Evolutionary conservation across 768 basidiomycete genomes (phyloP).

Genomic region (Omphalotus guepiniiformis): DNA sequence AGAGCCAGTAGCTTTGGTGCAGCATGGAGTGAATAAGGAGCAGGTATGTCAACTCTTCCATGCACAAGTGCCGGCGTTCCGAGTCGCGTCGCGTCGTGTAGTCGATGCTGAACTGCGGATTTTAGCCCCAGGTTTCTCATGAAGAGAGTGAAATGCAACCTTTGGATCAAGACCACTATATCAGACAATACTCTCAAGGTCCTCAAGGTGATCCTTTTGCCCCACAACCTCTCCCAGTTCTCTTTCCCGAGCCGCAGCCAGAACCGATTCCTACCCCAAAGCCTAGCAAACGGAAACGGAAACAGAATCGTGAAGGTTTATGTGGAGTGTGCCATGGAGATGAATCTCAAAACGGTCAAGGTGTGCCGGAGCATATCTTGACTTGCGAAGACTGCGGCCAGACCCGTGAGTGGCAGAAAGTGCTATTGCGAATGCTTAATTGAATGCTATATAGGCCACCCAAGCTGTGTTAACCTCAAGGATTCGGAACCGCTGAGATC

Average conservation of each 20-base stretch:
- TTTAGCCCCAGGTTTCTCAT: background rate
- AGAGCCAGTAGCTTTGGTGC: slow-evolving; percentile 40
- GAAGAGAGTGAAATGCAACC: slow-evolving; percentile 20
- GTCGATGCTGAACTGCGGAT: too few relatives aligned
- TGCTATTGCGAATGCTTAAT: background rate
- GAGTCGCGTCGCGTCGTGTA: slow-evolving; percentile 74
- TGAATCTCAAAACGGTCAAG: slow-evolving; percentile 52
- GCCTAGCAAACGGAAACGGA: slow-evolving; percentile 44
- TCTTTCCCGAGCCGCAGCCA: slow-evolving; percentile 46
- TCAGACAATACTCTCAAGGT: slow-evolving; percentile 55
- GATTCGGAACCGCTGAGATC: slow-evolving; percentile 44
- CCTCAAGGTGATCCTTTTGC: slow-evolving; percentile 85
- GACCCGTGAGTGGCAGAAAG: slow-evolving; percentile 51
- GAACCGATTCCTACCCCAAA: slow-evolving; percentile 36
- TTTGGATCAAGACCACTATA: slow-evolving; percentile 26
- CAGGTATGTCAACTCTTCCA: slow-evolving; percentile 20
- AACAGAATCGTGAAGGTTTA: slow-evolving; percentile 48
- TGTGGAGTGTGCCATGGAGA: slow-evolving; percentile 81
- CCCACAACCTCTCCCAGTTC: slow-evolving; percentile 48
- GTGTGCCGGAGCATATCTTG: slow-evolving; percentile 63
- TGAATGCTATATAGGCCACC: slow-evolving; percentile 56
- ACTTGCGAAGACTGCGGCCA: slow-evolving; percentile 81
- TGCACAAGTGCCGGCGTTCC: slow-evolving; percentile 29
- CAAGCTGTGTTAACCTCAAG: slow-evolving; percentile 66
- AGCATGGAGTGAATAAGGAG: slow-evolving; percentile 16